A percentile compares a stretch with the other conserved stretches of the same genome.
Evolutionary conservation across 2,329 filamentous ascomycete species (phyloP).

Genomic region (Fonsecaea nubica): DNA sequence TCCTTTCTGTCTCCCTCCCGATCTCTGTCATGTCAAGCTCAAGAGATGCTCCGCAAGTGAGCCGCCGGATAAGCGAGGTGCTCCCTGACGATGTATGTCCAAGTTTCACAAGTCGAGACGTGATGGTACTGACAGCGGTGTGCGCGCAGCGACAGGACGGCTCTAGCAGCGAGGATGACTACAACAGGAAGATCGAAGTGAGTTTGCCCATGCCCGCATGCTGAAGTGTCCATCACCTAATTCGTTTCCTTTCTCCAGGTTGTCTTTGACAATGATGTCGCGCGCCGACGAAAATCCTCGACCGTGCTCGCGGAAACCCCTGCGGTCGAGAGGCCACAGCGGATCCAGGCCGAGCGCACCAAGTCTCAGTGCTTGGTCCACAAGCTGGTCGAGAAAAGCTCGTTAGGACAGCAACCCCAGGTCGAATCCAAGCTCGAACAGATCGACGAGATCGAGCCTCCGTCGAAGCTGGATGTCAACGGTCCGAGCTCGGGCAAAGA

Average conservation of each 20-base stretch:
- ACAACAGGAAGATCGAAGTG: conserved; percentile 45
- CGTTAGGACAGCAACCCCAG: conserved; percentile 37
- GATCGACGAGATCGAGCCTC: conserved; percentile 37
- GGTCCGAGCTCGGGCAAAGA: conserved; percentile 39
- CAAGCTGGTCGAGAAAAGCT: conserved; percentile 57
- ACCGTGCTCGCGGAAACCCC: conserved; percentile 50
- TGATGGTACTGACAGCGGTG: conserved; percentile 14
- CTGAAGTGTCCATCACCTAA: neutral
- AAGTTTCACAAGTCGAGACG: neutral
- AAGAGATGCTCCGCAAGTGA: conserved; percentile 34
- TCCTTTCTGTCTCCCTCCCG: neutral
- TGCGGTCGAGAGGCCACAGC: conserved; percentile 42
- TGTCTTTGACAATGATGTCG: conserved; percentile 60
- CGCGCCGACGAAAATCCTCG: conserved; percentile 66
- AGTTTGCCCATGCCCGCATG: neutral
- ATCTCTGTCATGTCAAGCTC: conserved; percentile 17
- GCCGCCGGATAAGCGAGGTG: conserved; percentile 35
- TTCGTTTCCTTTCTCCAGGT: conserved; percentile 52
- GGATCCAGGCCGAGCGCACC: conserved; percentile 48
- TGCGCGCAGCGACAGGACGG: conserved; percentile 41
- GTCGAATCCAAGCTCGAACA: conserved; percentile 37
- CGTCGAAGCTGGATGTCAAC: conserved; percentile 38
- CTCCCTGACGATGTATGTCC: conserved; percentile 32
- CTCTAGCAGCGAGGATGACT: conserved; percentile 45
- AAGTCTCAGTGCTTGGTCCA: conserved; percentile 68